phyloP scores from a whole-genome alignment of 306 rosid species.

The Inga oerstediana region DNA sequence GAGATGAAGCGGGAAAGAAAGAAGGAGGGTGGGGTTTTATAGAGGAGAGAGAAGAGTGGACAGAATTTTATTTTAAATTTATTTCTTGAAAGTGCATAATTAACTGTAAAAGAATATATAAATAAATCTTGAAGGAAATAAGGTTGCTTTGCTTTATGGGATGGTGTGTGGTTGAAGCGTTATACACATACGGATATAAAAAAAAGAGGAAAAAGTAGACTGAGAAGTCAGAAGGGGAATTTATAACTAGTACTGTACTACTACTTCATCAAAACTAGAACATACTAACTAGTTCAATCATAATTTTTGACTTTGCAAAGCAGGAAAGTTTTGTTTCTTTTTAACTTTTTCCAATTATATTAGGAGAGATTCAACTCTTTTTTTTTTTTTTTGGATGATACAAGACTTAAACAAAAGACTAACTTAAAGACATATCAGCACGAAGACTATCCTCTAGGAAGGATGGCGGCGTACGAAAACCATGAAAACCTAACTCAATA shows the following conservation, averaged over 20 bases:
- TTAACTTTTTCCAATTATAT: neutral
- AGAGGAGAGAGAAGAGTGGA: slow-evolving; percentile 1
- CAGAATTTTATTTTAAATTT: neutral
- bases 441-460: too few relatives aligned
- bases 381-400: too few relatives aligned
- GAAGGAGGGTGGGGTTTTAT: slow-evolving; percentile 38
- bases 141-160: slow-evolving; percentile 30
- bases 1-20: slow-evolving; percentile 45
- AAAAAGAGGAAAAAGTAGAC: neutral
- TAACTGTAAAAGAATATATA: neutral
- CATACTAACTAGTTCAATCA: neutral
- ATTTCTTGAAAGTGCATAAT: neutral
- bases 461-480: too few relatives aligned
- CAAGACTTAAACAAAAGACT: too few relatives aligned
- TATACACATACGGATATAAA: slow-evolving; percentile 32
- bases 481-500: too few relatives aligned
- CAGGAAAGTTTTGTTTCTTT: neutral
- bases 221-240: neutral
- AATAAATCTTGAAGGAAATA: neutral
- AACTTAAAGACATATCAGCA: too few relatives aligned
- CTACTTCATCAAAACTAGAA: neutral
- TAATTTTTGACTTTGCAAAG: neutral
- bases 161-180: slow-evolving; percentile 48
- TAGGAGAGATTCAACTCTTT: neutral
- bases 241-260: neutral